Percentiles rank a stretch among this genome's conserved stretches.
Conservation (phyloP, 2,329 filamentous ascomycete genomes). For the Hymenoscyphus repandus region DNA sequence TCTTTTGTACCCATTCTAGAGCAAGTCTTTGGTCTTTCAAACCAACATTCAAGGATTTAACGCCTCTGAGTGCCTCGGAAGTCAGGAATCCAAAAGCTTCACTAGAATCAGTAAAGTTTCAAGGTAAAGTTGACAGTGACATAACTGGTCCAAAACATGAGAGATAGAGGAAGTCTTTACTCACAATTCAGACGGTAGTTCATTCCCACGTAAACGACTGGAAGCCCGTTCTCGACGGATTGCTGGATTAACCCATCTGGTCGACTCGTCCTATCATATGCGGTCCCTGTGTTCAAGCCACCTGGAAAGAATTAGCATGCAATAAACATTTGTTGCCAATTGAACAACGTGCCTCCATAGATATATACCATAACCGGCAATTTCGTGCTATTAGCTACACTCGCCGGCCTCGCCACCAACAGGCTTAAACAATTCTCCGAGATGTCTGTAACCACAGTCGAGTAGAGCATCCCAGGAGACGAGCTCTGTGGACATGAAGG, state of each 20-base stretch:
- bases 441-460: constrained; percentile 35
- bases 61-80: constrained; percentile 41
- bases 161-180: not conserved
- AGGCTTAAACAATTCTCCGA: constrained; percentile 57
- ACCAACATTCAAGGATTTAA: constrained; percentile 28
- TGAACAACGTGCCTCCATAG: constrained; percentile 48
- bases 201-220: constrained; percentile 53
- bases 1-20: constrained; percentile 53
- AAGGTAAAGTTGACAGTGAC: no score
- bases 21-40: constrained; percentile 51
- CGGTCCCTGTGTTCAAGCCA: constrained; percentile 11
- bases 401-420: constrained; percentile 47
- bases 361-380: constrained; percentile 66
- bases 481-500: constrained; percentile 41
- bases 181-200: constrained; percentile 42
- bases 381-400: constrained; percentile 45
- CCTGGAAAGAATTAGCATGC: constrained; percentile 5
- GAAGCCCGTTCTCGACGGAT: constrained; percentile 39
- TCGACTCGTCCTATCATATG: constrained; percentile 16
- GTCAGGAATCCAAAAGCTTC: constrained; percentile 62
- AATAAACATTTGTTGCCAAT: not conserved
- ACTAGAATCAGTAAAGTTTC: constrained; percentile 29
- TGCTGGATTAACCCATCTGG: constrained; percentile 43
- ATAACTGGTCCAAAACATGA: not conserved
- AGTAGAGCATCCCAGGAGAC: constrained; percentile 30